phyloP scores from a whole-genome alignment of 768 basidiomycete genomes.

The Psilocybe azurescens region DNA sequence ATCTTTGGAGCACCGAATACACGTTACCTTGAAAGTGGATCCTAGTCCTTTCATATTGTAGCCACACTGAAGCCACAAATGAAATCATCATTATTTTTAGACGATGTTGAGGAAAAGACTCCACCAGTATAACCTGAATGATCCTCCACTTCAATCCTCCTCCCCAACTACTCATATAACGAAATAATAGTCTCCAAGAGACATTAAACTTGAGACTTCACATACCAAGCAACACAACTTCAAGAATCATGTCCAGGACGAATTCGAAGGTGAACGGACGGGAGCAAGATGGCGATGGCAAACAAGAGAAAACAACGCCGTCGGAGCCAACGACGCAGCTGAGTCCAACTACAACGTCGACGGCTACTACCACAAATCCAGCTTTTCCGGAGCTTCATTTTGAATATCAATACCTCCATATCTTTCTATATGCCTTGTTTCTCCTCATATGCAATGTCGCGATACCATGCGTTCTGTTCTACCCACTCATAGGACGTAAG shows the following conservation, averaged over 20 bases:
- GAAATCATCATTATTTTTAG: neutral
- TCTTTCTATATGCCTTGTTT: slow-evolving; percentile 29
- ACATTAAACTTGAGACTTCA: too few relatives aligned
- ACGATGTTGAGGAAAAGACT: neutral
- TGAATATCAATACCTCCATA: slow-evolving; percentile 22
- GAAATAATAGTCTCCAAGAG: too few relatives aligned
- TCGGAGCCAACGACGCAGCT: too few relatives aligned
- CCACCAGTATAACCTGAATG: too few relatives aligned
- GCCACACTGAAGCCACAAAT: neutral
- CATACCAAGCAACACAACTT: neutral
- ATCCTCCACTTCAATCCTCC: too few relatives aligned
- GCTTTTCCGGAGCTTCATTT: slow-evolving; percentile 25
- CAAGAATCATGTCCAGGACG: neutral
- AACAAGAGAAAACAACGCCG: slow-evolving; percentile 19
- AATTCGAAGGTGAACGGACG: neutral
- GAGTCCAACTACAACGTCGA: slow-evolving; percentile 4
- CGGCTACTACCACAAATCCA: slow-evolving; percentile 10
- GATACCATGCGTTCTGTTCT: slow-evolving; percentile 33
- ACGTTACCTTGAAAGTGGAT: neutral
- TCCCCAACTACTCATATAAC: neutral
- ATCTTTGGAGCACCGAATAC: neutral
- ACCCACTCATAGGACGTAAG: slow-evolving; percentile 31
- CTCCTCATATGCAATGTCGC: slow-evolving; percentile 33
- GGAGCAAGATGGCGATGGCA: slow-evolving; percentile 4
- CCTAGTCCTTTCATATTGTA: neutral